Percentiles rank a stretch among this genome's conserved stretches.
Conservation (phyloP, 1,284 basidiomycete species). For the Apiotrichum gracile region DNA sequence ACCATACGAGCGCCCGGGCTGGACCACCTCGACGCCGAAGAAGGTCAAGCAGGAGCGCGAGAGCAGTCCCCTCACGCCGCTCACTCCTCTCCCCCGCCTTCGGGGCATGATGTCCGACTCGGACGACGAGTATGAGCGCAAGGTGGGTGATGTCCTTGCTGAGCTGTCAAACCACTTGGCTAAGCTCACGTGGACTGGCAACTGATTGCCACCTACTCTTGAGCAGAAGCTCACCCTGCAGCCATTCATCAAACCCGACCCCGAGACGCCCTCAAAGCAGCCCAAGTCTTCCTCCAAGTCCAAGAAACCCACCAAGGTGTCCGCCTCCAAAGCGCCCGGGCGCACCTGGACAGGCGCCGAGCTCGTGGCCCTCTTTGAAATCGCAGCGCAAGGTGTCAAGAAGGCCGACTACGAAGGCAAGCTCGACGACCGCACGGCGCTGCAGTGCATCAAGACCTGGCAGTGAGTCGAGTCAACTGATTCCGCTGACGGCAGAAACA, state of each 20-base stretch:
- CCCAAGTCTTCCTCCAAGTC: no score
- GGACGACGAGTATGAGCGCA: not conserved
- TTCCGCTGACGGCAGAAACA: not conserved
- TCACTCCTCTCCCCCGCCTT: no score
- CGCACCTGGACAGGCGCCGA: not conserved
- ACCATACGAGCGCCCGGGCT: not conserved
- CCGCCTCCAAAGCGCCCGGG: not conserved
- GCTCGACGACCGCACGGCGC: not conserved
- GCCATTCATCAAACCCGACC: not conserved
- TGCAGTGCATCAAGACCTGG: not conserved
- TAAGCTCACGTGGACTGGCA: no score
- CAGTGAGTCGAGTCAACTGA: not conserved
- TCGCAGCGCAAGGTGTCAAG: not conserved
- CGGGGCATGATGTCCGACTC: no score
- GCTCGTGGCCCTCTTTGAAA: not conserved
- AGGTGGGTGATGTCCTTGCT: no score
- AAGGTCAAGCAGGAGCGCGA: no score
- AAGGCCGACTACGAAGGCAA: not conserved
- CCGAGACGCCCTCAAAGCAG: not conserved
- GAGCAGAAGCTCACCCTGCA: no score
- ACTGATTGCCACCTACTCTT: no score
- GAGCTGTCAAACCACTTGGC: no score
- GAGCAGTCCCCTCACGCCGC: no score
- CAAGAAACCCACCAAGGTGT: no score
- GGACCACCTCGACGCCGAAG: no score